Conservation (phyloP, 768 basidiomycete species). For the Sarcodon sp. region DNA sequence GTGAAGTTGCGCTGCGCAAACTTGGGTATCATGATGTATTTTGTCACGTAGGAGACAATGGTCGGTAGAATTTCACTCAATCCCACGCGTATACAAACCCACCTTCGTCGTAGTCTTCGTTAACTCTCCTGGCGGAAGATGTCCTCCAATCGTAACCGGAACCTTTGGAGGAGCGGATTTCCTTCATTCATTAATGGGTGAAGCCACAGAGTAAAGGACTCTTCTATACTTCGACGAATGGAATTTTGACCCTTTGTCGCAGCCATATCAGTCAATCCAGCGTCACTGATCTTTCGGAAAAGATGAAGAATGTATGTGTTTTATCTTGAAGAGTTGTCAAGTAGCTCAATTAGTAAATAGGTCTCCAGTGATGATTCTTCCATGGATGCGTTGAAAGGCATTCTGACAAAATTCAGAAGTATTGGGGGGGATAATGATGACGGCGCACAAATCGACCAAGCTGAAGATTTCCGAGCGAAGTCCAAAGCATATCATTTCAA, state of each 20-base stretch:
- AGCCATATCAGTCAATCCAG: constrained; percentile 49
- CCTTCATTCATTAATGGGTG: constrained; percentile 49
- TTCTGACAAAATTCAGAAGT: constrained; percentile 33
- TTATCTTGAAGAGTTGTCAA: too few relatives aligned
- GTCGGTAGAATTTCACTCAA: constrained; percentile 10
- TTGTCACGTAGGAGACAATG: constrained; percentile 64
- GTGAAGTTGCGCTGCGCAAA: constrained; percentile 58
- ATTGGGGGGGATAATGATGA: constrained; percentile 30
- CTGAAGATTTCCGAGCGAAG: constrained; percentile 39
- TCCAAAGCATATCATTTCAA: constrained; percentile 51
- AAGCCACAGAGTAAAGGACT: constrained; percentile 43
- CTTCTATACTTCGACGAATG: not conserved
- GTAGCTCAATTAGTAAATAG: too few relatives aligned
- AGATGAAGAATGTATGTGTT: constrained; percentile 27
- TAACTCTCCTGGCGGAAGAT: constrained; percentile 39
- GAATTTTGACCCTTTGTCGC: constrained; percentile 1
- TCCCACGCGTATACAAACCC: not conserved
- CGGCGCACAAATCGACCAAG: constrained; percentile 36
- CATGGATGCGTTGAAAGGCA: constrained; percentile 23
- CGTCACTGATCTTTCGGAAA: constrained; percentile 41
- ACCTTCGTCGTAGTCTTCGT: constrained; percentile 14
- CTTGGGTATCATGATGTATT: constrained; percentile 64
- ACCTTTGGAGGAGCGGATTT: constrained; percentile 63
- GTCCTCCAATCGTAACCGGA: constrained; percentile 55
- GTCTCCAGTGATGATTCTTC: not conserved